Evolutionary conservation across 2,329 filamentous ascomycete species (phyloP), one percentile per base, ranked within the genome.

Genomic region (Colletotrichum sp.): DNA sequence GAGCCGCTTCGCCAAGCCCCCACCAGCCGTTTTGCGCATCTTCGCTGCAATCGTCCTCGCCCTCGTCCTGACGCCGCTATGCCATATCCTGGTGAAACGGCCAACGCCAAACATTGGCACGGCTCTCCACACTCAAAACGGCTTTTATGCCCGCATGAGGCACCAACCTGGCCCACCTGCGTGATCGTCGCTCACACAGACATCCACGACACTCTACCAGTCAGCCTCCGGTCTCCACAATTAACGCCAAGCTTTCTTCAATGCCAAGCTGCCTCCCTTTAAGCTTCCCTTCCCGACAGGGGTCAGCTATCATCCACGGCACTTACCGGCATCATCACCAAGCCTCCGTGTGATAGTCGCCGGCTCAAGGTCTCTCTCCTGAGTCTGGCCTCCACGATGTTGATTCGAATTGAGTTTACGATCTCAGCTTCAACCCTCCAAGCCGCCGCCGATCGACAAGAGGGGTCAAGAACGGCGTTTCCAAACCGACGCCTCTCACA

Each of bases 151-250:
- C 70, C 63, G 57, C 70, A 68, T 68, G 70, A 75, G 71, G 70
- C 64, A 28, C 70, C 57, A 65, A 68, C 70, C 64, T 52, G 72
- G 68, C 70, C 64, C 73, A 73, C 64, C 30, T 77, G 75, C 75
- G 61, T 77, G 75, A 72, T 75, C 75, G 36, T 75, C 72, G 28
- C 72, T 66, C 32, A 68, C 75, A 66, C 68, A 68, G 59, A 77
- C 72, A 64, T 57, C 61, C 22, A 34, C 48, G 22, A 32, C n/a
- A 70, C 34, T 64, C 32, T 34, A 44, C 64, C 44, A 68, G 57
- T 65, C 70, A 73, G 60, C 64, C 63, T 68, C 57, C 5, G 15
- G 34, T 68, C 16, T 27, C 73, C 70, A 72, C 27, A 59, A 28
- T 64, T 59, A 5, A 65, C 39, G 73, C 57, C 73, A 73, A 73